Percentiles rank a stretch among this genome's conserved stretches.
Conservation (phyloP, 805 yeast genomes). For the Pichia nakasei region DNA sequence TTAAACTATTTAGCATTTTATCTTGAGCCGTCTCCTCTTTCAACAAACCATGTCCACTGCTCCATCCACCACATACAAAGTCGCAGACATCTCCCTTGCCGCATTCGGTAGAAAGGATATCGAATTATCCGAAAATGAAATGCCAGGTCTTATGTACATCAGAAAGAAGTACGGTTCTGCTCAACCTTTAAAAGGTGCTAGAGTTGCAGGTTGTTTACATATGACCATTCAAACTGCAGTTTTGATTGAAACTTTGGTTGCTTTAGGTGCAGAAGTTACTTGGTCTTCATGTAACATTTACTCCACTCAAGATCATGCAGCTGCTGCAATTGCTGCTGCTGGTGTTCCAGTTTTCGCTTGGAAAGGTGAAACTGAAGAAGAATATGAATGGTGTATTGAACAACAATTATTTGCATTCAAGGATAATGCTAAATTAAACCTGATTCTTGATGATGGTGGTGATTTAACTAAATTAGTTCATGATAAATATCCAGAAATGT, state of each 20-base stretch:
- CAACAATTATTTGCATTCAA: constrained; percentile 98
- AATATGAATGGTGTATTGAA: constrained; percentile 98
- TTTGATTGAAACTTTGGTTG: constrained; percentile 91
- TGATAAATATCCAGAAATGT: constrained; percentile 96
- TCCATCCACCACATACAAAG: constrained; percentile 75
- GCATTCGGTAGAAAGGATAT: constrained; percentile 99
- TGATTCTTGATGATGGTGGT: constrained; percentile 99
- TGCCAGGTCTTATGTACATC: constrained; percentile 99
- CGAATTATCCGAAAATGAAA: constrained; percentile 97
- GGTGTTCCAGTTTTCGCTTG: constrained; percentile 99
- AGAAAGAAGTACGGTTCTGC: constrained; percentile 83
- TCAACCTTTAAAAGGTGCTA: constrained; percentile 96
- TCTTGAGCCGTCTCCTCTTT: too few species aligned
- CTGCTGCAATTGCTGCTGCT: constrained; percentile 98
- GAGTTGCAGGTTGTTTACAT: constrained; percentile 98
- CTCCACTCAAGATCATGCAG: constrained; percentile 99
- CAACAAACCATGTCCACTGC: constrained; percentile 44
- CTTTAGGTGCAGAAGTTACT: constrained; percentile 98
- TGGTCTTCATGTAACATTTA: constrained; percentile 99
- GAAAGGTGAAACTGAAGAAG: constrained; percentile 99
- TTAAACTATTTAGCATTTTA: neutral
- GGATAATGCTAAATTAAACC: constrained; percentile 89
- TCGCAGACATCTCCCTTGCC: constrained; percentile 95
- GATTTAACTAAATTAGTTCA: constrained; percentile 95
- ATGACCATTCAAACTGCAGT: constrained; percentile 99